Evolutionary conservation across 495 filamentous ascomycete species (phyloP), one percentile per base, ranked within the genome.

Genomic region (Hypomontagnella monticulosa): DNA sequence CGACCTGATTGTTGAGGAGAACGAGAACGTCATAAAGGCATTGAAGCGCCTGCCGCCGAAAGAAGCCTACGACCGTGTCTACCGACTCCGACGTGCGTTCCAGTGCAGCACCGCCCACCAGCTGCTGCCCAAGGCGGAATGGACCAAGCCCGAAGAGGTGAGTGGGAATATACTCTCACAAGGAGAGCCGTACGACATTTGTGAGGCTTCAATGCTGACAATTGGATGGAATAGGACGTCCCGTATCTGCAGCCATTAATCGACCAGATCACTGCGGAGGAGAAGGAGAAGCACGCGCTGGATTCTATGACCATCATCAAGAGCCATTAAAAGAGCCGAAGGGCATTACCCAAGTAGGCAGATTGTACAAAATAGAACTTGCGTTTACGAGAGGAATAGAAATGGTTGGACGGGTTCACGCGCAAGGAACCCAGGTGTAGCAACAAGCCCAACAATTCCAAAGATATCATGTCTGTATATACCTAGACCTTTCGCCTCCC

Each of bases 31-130:
- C 71, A 88, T 93, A 76, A 82, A 87, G 66, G 95, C 95, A 52
- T 84, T 99, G 75, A 89, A 90, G 85, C 93, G 95, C 77, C 89
- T 99, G 41, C 86, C 92, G 36, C 84, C 90, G 64, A 93, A 96
- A 85, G 92, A 92, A 72, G 84, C 87, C 70, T 98, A 98, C 80
- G 95, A 99, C 83, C 94, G 95, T 79, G 87, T 97, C 74, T 98
- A 91, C 88, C 93, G 95, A 73, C 87, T 98, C 77, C 90, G 95
- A 76, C 88, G 95, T 76, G 96, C 95, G 70, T 90, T 94, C 81
- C 95, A 98, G 88, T 90, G 93, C 78, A 77, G 73, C 68, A 56
- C 78, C 63, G 71, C 71, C 68, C 93, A 97, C 78, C 91, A 91
- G 74, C 80, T 97, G 47, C 87, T 97, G 20, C 93, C 93, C 66